phyloP scores from a whole-genome alignment of 176 grass and related monocot species.

The Aegilops speltoides region DNA sequence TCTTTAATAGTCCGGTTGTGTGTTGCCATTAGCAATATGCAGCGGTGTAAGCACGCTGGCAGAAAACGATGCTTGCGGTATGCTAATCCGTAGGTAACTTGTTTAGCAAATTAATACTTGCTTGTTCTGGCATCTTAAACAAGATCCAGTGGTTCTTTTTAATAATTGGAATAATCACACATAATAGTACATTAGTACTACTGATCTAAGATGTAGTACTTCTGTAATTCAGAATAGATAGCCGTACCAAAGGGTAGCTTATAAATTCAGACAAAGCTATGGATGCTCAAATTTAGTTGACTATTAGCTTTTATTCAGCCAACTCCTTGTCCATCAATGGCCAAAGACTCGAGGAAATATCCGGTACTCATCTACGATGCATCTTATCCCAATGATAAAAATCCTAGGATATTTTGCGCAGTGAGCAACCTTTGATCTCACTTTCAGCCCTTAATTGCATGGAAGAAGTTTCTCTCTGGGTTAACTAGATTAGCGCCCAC shows the following conservation, averaged over 20 bases:
- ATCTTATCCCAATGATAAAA: constrained; percentile 1
- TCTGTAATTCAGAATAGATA: neutral
- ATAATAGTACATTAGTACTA: neutral
- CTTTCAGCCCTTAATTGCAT: constrained; percentile 22
- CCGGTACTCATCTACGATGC: neutral
- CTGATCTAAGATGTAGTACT: neutral
- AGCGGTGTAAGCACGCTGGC: constrained; percentile 16
- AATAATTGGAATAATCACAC: neutral
- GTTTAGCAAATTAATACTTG: neutral
- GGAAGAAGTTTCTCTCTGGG: constrained; percentile 1
- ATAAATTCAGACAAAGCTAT: neutral
- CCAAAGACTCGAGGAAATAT: neutral
- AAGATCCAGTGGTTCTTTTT: constrained; percentile 36
- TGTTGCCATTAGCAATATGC: constrained; percentile 27
- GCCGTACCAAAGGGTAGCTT: neutral
- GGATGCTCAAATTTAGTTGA: neutral
- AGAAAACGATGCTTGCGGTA: constrained; percentile 40
- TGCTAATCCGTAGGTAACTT: constrained; percentile 12
- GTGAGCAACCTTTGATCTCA: constrained; percentile 18
- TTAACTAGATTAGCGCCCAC: constrained; percentile 25
- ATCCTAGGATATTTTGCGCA: constrained; percentile 8
- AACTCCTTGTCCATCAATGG: constrained; percentile 6
- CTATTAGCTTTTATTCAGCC: neutral
- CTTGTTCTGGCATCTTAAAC: constrained; percentile 22
- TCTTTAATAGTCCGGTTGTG: constrained; percentile 5